Evolutionary conservation across 23 red algal species (phyloP).

Genomic region (Gracilaria vermiculophylla): DNA sequence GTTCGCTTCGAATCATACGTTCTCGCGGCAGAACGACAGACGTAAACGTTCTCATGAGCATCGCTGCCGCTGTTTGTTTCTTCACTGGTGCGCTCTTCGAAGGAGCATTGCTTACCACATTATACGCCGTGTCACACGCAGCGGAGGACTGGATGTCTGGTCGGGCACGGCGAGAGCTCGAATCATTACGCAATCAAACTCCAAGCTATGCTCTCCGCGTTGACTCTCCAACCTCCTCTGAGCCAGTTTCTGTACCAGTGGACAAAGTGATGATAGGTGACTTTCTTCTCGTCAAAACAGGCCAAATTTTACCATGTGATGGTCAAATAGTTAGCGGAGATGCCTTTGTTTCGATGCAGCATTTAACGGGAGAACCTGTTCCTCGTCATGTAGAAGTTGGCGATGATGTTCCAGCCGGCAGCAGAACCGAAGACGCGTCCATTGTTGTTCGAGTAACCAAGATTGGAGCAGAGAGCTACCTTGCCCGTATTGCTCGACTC

Average conservation of each 20-base stretch:
- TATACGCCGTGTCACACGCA: slow-evolving; percentile 73
- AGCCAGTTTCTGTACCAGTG: slow-evolving; percentile 7
- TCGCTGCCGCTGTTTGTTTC: slow-evolving; percentile 64
- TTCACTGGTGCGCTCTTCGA: slow-evolving; percentile 70
- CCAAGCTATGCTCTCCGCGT: slow-evolving; percentile 61
- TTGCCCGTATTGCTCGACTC: slow-evolving; percentile 78
- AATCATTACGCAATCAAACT: slow-evolving; percentile 63
- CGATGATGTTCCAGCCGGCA: slow-evolving; percentile 59
- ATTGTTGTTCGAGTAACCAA: slow-evolving; percentile 67
- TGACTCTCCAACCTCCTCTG: neutral
- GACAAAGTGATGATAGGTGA: slow-evolving; percentile 63
- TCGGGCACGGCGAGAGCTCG: slow-evolving; percentile 65
- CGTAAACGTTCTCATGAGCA: slow-evolving; percentile 90
- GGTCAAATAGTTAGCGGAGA: slow-evolving; percentile 58
- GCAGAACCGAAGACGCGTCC: slow-evolving; percentile 68
- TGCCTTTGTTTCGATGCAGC: slow-evolving; percentile 74
- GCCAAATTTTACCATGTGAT: slow-evolving; percentile 84
- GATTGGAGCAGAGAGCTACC: slow-evolving; percentile 57
- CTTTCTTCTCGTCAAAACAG: slow-evolving; percentile 72
- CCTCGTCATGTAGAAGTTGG: slow-evolving; percentile 54
- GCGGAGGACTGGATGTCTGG: slow-evolving; percentile 66
- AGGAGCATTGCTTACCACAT: slow-evolving; percentile 69
- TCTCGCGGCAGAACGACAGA: slow-evolving; percentile 24
- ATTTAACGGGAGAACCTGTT: slow-evolving; percentile 77
- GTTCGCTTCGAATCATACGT: slow-evolving; percentile 6